Percentiles rank a stretch among this genome's conserved stretches.
These are phyloP conservation scores for Otatea glauca DNA, from an alignment of 176 grass and related monocot species.

Conservation along the genomic window DNA sequence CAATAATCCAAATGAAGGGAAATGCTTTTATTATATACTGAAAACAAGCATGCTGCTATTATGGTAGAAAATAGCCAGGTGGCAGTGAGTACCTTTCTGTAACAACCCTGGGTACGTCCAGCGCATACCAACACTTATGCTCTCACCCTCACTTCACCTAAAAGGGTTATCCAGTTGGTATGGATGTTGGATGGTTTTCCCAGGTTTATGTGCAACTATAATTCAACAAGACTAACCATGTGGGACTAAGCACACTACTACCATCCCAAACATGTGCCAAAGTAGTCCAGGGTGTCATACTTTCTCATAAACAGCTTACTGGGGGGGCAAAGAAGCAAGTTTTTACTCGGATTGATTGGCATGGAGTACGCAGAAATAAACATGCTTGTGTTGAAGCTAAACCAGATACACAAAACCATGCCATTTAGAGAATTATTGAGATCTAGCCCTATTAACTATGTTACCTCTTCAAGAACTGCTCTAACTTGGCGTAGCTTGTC, in stretches of 20 bases:
- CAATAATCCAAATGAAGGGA: background rate
- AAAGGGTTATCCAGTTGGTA: background rate
- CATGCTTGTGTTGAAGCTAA: too few species aligned
- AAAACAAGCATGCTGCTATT: background rate
- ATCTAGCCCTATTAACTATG: background rate
- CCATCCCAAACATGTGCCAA: background rate
- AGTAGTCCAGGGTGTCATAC: too few species aligned
- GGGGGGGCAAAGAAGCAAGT: too few species aligned
- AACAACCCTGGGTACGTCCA: background rate
- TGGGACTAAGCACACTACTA: background rate
- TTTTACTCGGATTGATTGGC: too few species aligned
- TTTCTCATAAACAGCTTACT: too few species aligned
- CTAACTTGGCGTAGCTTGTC: conserved; percentile 99
- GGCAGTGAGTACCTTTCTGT: background rate
- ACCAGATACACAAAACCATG: too few species aligned
- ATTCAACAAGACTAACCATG: background rate
- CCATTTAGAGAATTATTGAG: background rate
- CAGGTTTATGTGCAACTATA: background rate
- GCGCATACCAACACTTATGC: background rate
- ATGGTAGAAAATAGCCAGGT: background rate
- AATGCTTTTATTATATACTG: conserved; percentile 9
- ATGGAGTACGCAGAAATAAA: too few species aligned
- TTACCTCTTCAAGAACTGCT: conserved; percentile 98
- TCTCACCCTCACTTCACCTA: background rate
- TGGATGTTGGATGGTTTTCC: background rate